A percentile compares a stretch with the other conserved stretches of the same genome.
Evolutionary conservation across 768 basidiomycete species (phyloP).

Genomic region (Phaffia tasmanica): DNA sequence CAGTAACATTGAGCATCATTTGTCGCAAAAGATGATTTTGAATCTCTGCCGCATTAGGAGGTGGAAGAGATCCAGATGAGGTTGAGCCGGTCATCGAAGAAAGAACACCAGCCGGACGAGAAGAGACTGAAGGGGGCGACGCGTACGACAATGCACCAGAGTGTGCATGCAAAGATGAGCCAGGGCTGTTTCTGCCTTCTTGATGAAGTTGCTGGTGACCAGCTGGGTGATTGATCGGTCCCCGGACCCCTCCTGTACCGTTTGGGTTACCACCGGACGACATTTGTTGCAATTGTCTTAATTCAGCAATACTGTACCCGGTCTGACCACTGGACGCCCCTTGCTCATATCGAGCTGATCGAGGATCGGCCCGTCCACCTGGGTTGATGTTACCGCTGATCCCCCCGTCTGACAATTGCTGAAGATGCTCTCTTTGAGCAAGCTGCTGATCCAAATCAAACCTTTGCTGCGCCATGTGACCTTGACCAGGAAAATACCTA

Average conservation of each 20-base stretch:
- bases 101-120: background rate
- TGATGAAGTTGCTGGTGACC: constrained; percentile 9
- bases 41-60: constrained; percentile 10
- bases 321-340: too few species aligned
- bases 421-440: too few species aligned
- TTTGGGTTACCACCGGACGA: background rate
- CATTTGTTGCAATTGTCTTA: constrained; percentile 10
- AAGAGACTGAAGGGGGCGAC: background rate
- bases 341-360: too few species aligned
- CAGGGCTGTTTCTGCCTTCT: too few species aligned
- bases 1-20: constrained; percentile 12
- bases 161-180: background rate
- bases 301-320: background rate
- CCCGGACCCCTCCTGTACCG: background rate
- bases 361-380: too few species aligned
- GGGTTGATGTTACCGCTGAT: too few species aligned
- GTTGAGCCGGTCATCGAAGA: too few species aligned
- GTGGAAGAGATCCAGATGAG: background rate
- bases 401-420: too few species aligned
- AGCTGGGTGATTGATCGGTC: background rate
- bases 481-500: too few species aligned
- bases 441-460: too few species aligned
- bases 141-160: background rate
- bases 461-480: too few species aligned
- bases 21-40: constrained; percentile 16